Base-by-base conservation (phyloP, 495 filamentous ascomycete genomes). In the Darksidea phi region DNA sequence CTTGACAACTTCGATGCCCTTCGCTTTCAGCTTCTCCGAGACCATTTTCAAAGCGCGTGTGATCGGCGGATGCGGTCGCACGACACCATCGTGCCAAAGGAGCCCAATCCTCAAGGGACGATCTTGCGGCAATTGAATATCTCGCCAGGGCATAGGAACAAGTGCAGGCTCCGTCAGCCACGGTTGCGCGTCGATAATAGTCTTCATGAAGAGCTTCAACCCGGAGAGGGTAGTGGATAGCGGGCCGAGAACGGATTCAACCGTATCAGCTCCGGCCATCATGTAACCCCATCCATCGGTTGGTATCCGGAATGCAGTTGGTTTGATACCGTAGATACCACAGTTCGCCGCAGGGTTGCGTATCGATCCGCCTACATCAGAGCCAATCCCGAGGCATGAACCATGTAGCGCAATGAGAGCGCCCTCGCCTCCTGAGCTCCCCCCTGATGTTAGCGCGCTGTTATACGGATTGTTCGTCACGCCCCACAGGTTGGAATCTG, bases 11-110 rank as follows among this genome's bases (percentile, higher is more conserved):
- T 84, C 81, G 38, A 88, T 74, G 3, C 76, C 77, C 64, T 64
- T 1, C 12, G 71, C 65, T 41, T 76, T 68, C 17, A 90, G 72
- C 46, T 81, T 80, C n/a, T 74, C 72, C n/a, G 79, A 78, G 0
- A 86, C 74, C 26, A 80, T 68, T 41, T 77, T 72, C 18, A 91
- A 70, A 7, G 83, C 87, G 8, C 86, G 75, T 0, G 74, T 75
- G 0, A 91, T 75, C 0, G 88, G 88, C 3, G 88, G 88, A 66
- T 91, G 88, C 1, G 87, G 87, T 43, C 76, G 80, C 23, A 89
- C 84, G n/a, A 85, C 72, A 25, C 82, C 84, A 67, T 93, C 89
- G 71, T 86, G 75, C 81, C 83, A 86, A 50, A 91, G 74, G 20
- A 93, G 81, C 1, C 74, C 89, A 24, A 93, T 71, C 48, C 82